phyloP scores from a whole-genome alignment of 2,329 filamentous ascomycete species.

The Fusarium sp. region DNA sequence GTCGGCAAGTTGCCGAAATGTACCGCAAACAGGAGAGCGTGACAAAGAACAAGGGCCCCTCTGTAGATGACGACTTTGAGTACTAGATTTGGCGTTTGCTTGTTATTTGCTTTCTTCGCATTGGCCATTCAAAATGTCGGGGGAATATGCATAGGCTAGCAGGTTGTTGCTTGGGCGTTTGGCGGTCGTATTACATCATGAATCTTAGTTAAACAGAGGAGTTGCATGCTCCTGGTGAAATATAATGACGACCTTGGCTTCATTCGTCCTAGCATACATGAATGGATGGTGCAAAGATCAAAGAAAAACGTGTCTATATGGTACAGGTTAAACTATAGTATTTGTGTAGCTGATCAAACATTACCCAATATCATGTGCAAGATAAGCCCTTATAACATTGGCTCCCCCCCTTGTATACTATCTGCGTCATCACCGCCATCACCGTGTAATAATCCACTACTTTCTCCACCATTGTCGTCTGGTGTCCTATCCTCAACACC shows the following conservation, averaged over 20 bases:
- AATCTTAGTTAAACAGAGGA: conserved; percentile 10
- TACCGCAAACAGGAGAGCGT: conserved; percentile 95
- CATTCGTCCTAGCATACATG: background rate
- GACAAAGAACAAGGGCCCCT: conserved; percentile 83
- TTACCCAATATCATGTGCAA: conserved; percentile 13
- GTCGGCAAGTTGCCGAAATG: conserved; percentile 93
- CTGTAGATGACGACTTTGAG: conserved; percentile 97
- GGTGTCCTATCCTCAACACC: conserved; percentile 51
- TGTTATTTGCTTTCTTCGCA: background rate
- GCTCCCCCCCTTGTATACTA: conserved; percentile 46
- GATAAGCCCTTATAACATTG: conserved; percentile 42
- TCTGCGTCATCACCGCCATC: conserved; percentile 53
- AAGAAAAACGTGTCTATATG: background rate
- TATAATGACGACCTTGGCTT: background rate
- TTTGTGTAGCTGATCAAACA: conserved; percentile 12
- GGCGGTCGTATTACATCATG: conserved; percentile 3
- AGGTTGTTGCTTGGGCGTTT: conserved; percentile 29
- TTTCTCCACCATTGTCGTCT: conserved; percentile 56
- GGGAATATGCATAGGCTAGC: conserved; percentile 10
- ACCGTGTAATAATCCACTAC: conserved; percentile 57
- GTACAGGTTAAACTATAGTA: conserved; percentile 1
- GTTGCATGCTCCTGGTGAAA: conserved; percentile 2
- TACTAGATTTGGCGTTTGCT: conserved; percentile 68
- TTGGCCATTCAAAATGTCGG: background rate
- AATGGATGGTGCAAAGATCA: background rate